Conservation (phyloP, 805 yeast species). For the Yamadazyma nakazawae region DNA sequence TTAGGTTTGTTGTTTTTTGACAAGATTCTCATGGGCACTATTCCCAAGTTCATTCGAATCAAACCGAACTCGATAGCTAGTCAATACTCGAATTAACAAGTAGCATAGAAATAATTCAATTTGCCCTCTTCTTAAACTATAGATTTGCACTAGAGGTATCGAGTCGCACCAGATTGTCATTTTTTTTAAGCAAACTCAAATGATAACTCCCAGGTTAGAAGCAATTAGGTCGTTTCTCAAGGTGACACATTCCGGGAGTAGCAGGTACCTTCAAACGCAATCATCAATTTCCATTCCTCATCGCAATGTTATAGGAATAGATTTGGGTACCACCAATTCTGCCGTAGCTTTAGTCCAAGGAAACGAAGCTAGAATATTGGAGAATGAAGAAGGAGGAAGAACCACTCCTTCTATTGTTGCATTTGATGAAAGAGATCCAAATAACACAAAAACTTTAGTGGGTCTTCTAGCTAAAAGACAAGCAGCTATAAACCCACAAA, state of each 20-base stretch:
- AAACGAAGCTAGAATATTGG: slow-evolving; percentile 60
- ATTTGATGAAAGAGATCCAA: slow-evolving; percentile 32
- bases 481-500: slow-evolving; percentile 68
- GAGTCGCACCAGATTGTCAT: no score
- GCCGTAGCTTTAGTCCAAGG: slow-evolving; percentile 78
- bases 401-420: slow-evolving; percentile 83
- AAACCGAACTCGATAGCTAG: no score
- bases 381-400: slow-evolving; percentile 74
- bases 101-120: no score
- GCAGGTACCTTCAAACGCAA: neutral
- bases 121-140: no score
- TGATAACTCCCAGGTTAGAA: no score
- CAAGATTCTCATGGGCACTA: neutral
- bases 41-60: neutral
- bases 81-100: no score
- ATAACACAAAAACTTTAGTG: slow-evolving; percentile 39
- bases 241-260: neutral
- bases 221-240: neutral
- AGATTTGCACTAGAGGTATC: no score
- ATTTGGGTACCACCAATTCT: slow-evolving; percentile 82
- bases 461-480: slow-evolving; percentile 79
- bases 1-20: slow-evolving; percentile 8
- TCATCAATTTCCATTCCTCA: neutral
- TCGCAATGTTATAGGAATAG: slow-evolving; percentile 60
- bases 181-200: no score